A percentile compares a stretch with the other conserved stretches of the same genome.
These are phyloP conservation scores for Ogataea angusta DNA, from an alignment of 805 yeast genomes.

Conservation along the genomic window DNA sequence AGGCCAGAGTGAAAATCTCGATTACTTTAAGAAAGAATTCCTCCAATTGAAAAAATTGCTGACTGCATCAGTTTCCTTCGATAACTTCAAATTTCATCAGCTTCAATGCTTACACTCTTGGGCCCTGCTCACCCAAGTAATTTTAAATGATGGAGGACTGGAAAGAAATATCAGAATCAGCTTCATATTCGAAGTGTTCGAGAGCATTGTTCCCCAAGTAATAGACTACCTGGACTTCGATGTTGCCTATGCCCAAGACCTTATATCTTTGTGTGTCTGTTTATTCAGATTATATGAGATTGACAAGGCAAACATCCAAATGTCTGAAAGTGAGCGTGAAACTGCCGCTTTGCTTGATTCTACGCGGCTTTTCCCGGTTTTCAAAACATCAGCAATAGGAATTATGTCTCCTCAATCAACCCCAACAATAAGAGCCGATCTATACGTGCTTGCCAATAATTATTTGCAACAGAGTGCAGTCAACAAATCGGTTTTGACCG, in stretches of 20 bases:
- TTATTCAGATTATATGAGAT: slow-evolving; percentile 61
- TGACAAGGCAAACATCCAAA: slow-evolving; percentile 29
- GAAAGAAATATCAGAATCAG: slow-evolving; percentile 44
- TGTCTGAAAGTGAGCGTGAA: slow-evolving; percentile 31
- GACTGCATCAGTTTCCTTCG: slow-evolving; percentile 43
- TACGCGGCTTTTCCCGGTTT: slow-evolving; percentile 60
- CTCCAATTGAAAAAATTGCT: slow-evolving; percentile 36
- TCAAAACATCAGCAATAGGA: slow-evolving; percentile 72
- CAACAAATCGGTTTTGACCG: slow-evolving; percentile 41
- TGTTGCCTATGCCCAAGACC: slow-evolving; percentile 64
- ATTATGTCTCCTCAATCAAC: slow-evolving; percentile 68
- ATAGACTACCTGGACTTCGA: slow-evolving; percentile 70
- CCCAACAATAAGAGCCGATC: slow-evolving; percentile 66
- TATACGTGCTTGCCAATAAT: slow-evolving; percentile 70
- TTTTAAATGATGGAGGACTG: slow-evolving; percentile 61
- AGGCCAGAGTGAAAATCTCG: slow-evolving; percentile 14
- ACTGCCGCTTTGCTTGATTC: slow-evolving; percentile 38
- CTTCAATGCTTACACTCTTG: slow-evolving; percentile 71
- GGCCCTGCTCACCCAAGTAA: slow-evolving; percentile 74
- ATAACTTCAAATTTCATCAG: slow-evolving; percentile 50
- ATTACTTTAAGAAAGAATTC: slow-evolving; percentile 23
- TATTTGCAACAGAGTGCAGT: slow-evolving; percentile 52
- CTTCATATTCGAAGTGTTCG: slow-evolving; percentile 75
- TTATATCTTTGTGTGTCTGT: slow-evolving; percentile 72
- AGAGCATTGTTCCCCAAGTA: slow-evolving; percentile 70